A percentile compares a stretch with the other conserved stretches of the same genome.
phyloP scores from a whole-genome alignment of 2,329 filamentous ascomycete genomes.

The Hortaea werneckii region DNA sequence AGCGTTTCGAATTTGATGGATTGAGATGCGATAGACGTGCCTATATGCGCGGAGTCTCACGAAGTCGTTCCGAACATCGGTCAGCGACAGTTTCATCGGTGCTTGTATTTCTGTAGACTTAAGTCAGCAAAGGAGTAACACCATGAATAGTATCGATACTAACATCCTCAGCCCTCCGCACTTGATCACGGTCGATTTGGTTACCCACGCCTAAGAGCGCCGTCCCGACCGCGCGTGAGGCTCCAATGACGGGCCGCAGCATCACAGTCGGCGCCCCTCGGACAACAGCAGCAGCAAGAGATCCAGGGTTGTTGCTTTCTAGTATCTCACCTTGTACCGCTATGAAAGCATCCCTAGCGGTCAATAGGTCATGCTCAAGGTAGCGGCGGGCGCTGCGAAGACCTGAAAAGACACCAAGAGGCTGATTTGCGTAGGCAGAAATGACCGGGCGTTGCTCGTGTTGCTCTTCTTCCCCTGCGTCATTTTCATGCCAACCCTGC shows the following conservation, averaged over 20 bases:
- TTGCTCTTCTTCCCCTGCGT: constrained; percentile 49
- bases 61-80: too few species aligned
- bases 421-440: constrained; percentile 88
- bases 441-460: constrained; percentile 64
- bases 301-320: constrained; percentile 71
- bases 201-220: constrained; percentile 89
- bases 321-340: constrained; percentile 86
- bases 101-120: background rate
- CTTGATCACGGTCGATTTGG: constrained; percentile 71
- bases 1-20: too few species aligned
- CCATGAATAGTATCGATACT: constrained; percentile 27
- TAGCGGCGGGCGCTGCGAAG: constrained; percentile 73
- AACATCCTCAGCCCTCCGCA: constrained; percentile 78
- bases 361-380: constrained; percentile 74
- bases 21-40: too few species aligned
- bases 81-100: background rate
- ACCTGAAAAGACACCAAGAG: constrained; percentile 77
- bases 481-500: constrained; percentile 40
- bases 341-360: constrained; percentile 84
- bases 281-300: constrained; percentile 67
- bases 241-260: constrained; percentile 79
- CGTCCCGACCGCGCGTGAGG: constrained; percentile 78
- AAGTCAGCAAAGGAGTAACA: constrained; percentile 17
- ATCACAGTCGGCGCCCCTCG: constrained; percentile 86
- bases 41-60: too few species aligned